phyloP scores from a whole-genome alignment of 2,329 filamentous ascomycete genomes.

The Atkinsonella texensis region DNA sequence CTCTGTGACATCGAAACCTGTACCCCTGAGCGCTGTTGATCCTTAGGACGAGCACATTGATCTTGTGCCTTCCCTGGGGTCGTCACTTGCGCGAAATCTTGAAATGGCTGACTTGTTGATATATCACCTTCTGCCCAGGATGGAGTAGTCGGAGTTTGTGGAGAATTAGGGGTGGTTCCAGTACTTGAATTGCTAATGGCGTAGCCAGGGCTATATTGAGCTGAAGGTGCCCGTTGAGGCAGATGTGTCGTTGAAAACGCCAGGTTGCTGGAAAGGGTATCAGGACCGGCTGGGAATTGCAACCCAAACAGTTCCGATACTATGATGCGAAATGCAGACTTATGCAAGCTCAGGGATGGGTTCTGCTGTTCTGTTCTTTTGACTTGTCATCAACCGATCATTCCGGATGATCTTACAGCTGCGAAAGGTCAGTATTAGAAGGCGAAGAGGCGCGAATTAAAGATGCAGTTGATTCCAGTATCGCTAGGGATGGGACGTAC shows the following conservation, averaged over 20 bases:
- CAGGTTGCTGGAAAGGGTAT: constrained; percentile 18
- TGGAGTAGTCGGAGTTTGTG: constrained; percentile 23
- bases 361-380: neutral
- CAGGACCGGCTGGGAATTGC: constrained; percentile 21
- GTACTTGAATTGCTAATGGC: constrained; percentile 20
- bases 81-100: constrained; percentile 11
- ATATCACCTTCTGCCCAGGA: constrained; percentile 16
- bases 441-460: neutral
- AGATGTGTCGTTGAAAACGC: constrained; percentile 20
- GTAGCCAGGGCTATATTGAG: constrained; percentile 20
- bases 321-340: neutral
- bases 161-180: constrained; percentile 21
- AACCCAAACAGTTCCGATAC: constrained; percentile 23
- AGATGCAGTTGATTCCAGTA: too few relatives aligned
- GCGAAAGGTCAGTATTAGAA: neutral
- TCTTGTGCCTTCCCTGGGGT: constrained; percentile 16
- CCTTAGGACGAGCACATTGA: constrained; percentile 47
- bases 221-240: constrained; percentile 22
- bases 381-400: neutral
- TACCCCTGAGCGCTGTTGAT: constrained; percentile 41
- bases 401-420: neutral
- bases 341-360: neutral
- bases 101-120: constrained; percentile 12
- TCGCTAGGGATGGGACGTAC: neutral
- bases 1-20: constrained; percentile 54